Evolutionary conservation across 371 early-diverging fungal genomes (phyloP).

Genomic region (Actinomortierella ambigua): DNA sequence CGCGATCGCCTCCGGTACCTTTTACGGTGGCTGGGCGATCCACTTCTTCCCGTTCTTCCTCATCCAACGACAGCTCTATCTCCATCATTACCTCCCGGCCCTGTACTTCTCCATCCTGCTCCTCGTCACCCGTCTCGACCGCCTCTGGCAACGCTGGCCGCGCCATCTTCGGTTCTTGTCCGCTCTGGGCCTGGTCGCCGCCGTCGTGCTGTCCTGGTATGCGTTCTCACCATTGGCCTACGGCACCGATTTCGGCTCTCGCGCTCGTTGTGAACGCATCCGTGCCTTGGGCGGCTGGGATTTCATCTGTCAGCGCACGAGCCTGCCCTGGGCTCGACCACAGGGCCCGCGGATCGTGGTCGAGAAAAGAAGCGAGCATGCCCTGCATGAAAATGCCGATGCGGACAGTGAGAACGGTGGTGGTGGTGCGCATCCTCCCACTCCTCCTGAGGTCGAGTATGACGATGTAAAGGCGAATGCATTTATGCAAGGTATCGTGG

Average conservation of each 20-base stretch:
- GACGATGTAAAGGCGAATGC: too few species aligned
- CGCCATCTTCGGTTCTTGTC: conserved; percentile 5
- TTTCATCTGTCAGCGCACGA: conserved; percentile 27
- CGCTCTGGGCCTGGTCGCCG: conserved; percentile 47
- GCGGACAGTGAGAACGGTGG: conserved; percentile 15
- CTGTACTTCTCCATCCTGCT: conserved; percentile 84
- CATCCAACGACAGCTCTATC: conserved; percentile 90
- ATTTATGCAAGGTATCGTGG: too few species aligned
- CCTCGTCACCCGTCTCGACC: conserved; percentile 65
- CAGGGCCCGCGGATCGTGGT: conserved; percentile 8
- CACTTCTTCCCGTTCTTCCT: conserved; percentile 96
- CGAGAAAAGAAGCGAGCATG: conserved; percentile 10
- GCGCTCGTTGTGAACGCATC: conserved; percentile 13
- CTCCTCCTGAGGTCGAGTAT: too few species aligned
- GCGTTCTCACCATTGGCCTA: conserved; percentile 83
- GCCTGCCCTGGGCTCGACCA: conserved; percentile 16
- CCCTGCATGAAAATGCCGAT: conserved; percentile 7
- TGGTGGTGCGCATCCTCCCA: conserved; percentile 9
- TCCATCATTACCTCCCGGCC: conserved; percentile 97
- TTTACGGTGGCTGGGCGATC: conserved; percentile 81
- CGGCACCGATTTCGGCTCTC: conserved; percentile 51
- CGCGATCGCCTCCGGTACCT: conserved; percentile 73
- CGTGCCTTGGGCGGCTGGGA: conserved; percentile 27
- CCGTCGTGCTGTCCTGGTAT: conserved; percentile 52
- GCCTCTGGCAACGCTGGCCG: conserved; percentile 46